Percentiles rank a stretch among this genome's conserved stretches.
Conservation (phyloP, 1,139 yeast species). For the Hemisphaericaspora xylanilytica region DNA sequence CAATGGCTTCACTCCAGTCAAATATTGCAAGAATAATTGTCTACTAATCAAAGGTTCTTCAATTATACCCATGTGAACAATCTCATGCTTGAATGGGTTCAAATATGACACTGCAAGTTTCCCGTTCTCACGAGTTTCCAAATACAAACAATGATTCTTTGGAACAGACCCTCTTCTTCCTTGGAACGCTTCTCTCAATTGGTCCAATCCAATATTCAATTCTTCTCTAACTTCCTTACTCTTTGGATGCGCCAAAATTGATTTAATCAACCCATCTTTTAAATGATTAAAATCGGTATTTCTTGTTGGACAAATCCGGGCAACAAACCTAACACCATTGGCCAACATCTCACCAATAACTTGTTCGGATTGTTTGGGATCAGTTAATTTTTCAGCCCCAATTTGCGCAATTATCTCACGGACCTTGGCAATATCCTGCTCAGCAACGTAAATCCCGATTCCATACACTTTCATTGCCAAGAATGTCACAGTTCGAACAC, state of each 20-base stretch:
- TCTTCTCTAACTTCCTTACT: conserved; percentile 35
- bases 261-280: conserved; percentile 83
- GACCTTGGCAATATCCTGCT: conserved; percentile 50
- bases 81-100: conserved; percentile 27
- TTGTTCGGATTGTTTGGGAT: conserved; percentile 39
- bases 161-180: conserved; percentile 60
- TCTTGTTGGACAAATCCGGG: conserved; percentile 80
- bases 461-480: conserved; percentile 84
- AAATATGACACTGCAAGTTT: conserved; percentile 44
- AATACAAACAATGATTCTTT: conserved; percentile 56
- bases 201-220: conserved; percentile 53
- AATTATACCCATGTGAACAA: conserved; percentile 46
- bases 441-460: conserved; percentile 72
- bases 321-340: conserved; percentile 59
- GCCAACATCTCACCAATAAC: conserved; percentile 56
- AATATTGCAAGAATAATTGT: conserved; percentile 57
- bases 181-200: conserved; percentile 50
- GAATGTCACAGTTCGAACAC: conserved; percentile 81
- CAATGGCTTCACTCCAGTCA: conserved; percentile 62
- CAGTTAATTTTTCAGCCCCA: conserved; percentile 22
- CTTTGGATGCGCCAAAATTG: conserved; percentile 58
- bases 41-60: conserved; percentile 50
- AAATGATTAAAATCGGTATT: conserved; percentile 88
- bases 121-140: conserved; percentile 49
- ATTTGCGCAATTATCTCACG: conserved; percentile 35